Base-by-base conservation (phyloP, 352 stramenopile genomes). In the Phytophthora cajani region DNA sequence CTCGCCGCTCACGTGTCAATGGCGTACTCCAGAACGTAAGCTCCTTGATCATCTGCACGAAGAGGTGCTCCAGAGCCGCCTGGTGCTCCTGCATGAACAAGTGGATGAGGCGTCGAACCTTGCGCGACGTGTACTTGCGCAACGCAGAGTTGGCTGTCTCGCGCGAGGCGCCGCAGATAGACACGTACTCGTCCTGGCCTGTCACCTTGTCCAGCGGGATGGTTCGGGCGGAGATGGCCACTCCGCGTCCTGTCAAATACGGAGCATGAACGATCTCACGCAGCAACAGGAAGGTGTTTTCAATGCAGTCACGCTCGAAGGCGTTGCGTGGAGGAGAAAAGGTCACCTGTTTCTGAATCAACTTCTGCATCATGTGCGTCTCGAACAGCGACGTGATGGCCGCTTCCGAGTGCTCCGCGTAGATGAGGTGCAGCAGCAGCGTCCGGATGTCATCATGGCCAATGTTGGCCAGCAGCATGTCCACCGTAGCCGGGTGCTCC, bases 141-240 rank as follows among this genome's bases (percentile, higher is more conserved):
- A 94, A 70, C 16, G 85, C 80, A 47, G 87, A 94, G 72, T 94
- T 94, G 10, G 87, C 87, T 66, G 90, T 89, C 58, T 96, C 88
- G 3, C 88, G 87, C 12, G 87, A 94, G 14, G 88, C 87, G 27
- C 88, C 88, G 32, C 85, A 96, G 64, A 96, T 93, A 50, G 84
- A 92, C 44, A 96, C 85, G 75, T 96, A 96, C 71, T 96, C 88
- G 61, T 93, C 83, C 63, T 96, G 85, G 21, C 89, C 89, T 10
- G 89, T 96, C 33, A 96, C 74, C 56, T 92, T 94, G 69, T 96
- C 89, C 47, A 94, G 65, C 42, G 89, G 89, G 27, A 96, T 96
- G 40, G 77, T 92, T 78, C 91, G 94, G 38, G 87, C 87, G n/a
- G 85, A 96, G 73, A 96, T 94, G 16, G 88, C 84, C 27, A 94